Conservation (phyloP, 2,329 filamentous ascomycete genomes). For the Hirsutella minnesotensis region DNA sequence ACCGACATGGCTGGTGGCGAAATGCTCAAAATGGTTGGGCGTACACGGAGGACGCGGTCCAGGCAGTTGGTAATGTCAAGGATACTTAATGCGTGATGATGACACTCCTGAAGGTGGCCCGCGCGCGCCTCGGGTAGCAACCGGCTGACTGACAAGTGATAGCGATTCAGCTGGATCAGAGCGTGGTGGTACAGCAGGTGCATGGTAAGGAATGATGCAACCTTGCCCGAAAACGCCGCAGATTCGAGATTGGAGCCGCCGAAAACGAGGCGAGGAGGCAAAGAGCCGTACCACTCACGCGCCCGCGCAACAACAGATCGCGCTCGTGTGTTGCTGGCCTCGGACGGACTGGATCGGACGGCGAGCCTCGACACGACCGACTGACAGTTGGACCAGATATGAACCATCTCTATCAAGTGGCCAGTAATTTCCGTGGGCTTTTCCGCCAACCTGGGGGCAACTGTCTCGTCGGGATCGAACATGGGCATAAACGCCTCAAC, state of each 20-base stretch:
- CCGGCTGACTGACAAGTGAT: conserved; percentile 29
- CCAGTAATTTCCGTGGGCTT: conserved; percentile 39
- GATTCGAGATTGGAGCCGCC: conserved; percentile 44
- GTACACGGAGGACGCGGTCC: conserved; percentile 21
- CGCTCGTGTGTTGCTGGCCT: conserved; percentile 22
- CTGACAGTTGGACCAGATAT: conserved; percentile 54
- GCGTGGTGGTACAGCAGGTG: conserved; percentile 56
- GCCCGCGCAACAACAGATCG: conserved; percentile 37
- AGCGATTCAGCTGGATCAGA: conserved; percentile 53
- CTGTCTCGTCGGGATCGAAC: conserved; percentile 39
- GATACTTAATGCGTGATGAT: conserved; percentile 39
- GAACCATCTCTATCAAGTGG: conserved; percentile 48
- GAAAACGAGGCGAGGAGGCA: conserved; percentile 45
- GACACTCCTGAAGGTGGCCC: conserved; percentile 34
- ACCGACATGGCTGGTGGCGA: conserved; percentile 53
- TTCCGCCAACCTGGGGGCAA: conserved; percentile 10
- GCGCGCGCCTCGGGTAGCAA: conserved; percentile 27
- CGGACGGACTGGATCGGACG: conserved; percentile 13
- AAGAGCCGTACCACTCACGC: conserved; percentile 42
- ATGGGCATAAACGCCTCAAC: conserved; percentile 43
- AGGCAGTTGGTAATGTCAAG: conserved; percentile 34
- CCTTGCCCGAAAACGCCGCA: conserved; percentile 38
- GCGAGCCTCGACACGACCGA: conserved; percentile 39
- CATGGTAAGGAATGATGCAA: conserved; percentile 49
- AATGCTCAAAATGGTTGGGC: conserved; percentile 22